Conservation (phyloP, 176 grass and related monocot species). For the Typha latifolia region DNA sequence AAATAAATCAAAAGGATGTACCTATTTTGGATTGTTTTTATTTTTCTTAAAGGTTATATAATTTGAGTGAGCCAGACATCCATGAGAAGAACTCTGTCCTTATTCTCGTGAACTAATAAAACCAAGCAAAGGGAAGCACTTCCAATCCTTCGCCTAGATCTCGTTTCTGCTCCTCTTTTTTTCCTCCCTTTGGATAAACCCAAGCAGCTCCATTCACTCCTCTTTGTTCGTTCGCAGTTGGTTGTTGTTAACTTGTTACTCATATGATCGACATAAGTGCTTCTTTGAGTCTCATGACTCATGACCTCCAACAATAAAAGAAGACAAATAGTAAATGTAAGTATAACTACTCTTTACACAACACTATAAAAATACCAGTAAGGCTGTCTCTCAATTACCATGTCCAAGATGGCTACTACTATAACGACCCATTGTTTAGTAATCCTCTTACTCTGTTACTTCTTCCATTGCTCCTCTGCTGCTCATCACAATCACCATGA, state of each 20-base stretch:
- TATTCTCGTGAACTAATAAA: neutral
- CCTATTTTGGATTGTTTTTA: too few species aligned
- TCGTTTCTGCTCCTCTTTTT: neutral
- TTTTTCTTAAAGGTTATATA: too few species aligned
- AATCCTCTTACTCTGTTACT: neutral
- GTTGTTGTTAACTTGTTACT: neutral
- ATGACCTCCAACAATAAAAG: neutral
- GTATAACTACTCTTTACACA: neutral
- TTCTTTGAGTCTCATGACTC: neutral
- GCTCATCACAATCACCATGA: neutral
- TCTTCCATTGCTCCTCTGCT: slow-evolving; percentile 5
- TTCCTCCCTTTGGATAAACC: too few species aligned
- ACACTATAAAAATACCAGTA: neutral
- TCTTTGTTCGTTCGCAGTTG: neutral
- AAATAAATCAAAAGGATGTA: too few species aligned
- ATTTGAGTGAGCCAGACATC: too few species aligned
- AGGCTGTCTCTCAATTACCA: neutral
- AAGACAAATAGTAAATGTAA: neutral
- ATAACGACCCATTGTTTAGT: neutral
- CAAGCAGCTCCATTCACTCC: neutral
- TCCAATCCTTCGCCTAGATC: neutral
- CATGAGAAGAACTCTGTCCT: neutral
- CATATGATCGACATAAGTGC: neutral
- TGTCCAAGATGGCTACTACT: neutral
- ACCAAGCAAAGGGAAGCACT: neutral